phyloP scores from a whole-genome alignment of 163 green algal genomes.

The Prototheca stagnorum region DNA sequence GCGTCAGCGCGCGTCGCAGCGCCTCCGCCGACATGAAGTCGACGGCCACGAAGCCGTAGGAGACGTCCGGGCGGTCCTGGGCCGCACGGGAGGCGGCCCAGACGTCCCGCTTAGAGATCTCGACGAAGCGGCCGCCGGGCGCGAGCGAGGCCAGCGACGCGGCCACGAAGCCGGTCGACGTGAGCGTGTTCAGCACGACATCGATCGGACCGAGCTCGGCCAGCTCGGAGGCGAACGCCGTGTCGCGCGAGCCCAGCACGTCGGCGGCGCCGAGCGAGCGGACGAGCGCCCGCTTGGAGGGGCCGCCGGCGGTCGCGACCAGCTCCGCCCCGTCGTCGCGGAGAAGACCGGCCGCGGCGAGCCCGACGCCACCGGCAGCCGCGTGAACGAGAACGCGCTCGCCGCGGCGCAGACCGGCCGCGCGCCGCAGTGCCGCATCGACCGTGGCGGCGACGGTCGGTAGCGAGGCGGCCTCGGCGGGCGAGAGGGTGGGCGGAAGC shows the following conservation, averaged over 20 bases:
- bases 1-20: conserved; percentile 35
- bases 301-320: conserved; percentile 53
- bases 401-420: conserved; percentile 1
- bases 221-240: conserved; percentile 32
- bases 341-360: conserved; percentile 48
- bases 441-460: conserved; percentile 41
- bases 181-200: conserved; percentile 67
- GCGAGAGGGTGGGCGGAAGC: conserved; percentile 13
- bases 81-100: conserved; percentile 29
- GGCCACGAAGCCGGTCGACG: conserved; percentile 56
- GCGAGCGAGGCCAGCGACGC: conserved; percentile 33
- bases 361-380: conserved; percentile 56
- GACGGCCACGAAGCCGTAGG: conserved; percentile 60
- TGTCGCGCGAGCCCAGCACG: conserved; percentile 41
- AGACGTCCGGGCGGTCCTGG: conserved; percentile 58
- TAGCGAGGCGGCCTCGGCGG: conserved; percentile 26
- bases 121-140: conserved; percentile 34
- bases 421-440: conserved; percentile 14
- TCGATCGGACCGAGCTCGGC: conserved; percentile 5
- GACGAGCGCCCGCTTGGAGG: conserved; percentile 56
- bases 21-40: conserved; percentile 59
- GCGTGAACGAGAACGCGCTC: conserved; percentile 52
- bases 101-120: conserved; percentile 89
- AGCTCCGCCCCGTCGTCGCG: conserved; percentile 14
- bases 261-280: conserved; percentile 26